These are phyloP conservation scores for Trichomonascaceae sp. DNA, from an alignment of 1,139 yeast species.

Conservation along the genomic window DNA sequence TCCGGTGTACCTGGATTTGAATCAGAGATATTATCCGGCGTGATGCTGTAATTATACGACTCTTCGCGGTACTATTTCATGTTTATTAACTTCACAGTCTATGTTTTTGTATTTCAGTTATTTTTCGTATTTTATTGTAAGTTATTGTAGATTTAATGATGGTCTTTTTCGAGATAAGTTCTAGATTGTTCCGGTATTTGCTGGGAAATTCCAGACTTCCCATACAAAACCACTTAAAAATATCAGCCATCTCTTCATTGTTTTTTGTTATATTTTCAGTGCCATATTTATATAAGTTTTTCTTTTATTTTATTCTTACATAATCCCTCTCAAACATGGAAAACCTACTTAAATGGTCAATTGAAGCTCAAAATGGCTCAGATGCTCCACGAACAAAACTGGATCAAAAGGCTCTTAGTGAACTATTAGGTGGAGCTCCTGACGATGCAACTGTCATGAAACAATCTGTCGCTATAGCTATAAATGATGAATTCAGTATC, in stretches of 20 bases:
- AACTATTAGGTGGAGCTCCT: slow-evolving; percentile 54
- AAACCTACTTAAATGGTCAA: slow-evolving; percentile 84
- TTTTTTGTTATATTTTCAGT: too few species aligned
- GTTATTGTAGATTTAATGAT: neutral
- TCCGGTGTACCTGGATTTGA: neutral
- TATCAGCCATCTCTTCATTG: too few species aligned
- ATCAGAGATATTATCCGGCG: neutral
- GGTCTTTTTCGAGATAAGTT: too few species aligned
- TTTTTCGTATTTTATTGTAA: too few species aligned
- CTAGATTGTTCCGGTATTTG: neutral
- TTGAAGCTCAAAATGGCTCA: slow-evolving; percentile 37
- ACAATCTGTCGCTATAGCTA: slow-evolving; percentile 58
- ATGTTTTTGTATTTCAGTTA: neutral
- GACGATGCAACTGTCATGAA: slow-evolving; percentile 62
- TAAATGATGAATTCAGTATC: slow-evolving; percentile 53
- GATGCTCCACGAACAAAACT: slow-evolving; percentile 20
- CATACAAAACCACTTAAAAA: neutral
- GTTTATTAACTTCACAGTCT: neutral
- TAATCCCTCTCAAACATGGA: slow-evolving; percentile 49
- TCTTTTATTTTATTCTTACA: neutral
- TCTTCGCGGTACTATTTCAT: neutral
- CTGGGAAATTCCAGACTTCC: neutral
- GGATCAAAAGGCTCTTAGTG: slow-evolving; percentile 70
- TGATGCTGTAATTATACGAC: too few species aligned
- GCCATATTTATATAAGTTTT: neutral